Evolutionary conservation across 306 rosid genomes (phyloP).

Genomic region (Macrotyloma uniflorum): DNA sequence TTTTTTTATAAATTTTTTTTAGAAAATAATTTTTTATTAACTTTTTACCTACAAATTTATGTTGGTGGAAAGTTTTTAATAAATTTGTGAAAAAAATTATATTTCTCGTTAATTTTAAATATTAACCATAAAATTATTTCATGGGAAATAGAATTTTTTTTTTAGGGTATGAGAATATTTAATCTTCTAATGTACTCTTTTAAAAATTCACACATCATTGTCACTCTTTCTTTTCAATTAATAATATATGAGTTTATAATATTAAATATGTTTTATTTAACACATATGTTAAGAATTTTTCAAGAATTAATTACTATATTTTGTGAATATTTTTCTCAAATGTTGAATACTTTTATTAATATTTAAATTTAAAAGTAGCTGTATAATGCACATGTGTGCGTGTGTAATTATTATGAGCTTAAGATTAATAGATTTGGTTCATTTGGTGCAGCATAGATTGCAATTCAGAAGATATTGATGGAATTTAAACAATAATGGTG

Average conservation of each 20-base stretch:
- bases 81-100: too few relatives aligned
- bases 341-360: background rate
- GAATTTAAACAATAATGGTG: background rate
- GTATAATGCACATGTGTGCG: background rate
- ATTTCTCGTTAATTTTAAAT: too few relatives aligned
- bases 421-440: background rate
- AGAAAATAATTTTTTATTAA: too few relatives aligned
- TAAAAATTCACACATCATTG: background rate
- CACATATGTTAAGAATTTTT: background rate
- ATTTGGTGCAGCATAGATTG: background rate
- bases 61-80: too few relatives aligned
- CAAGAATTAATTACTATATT: background rate
- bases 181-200: background rate
- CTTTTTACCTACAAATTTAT: too few relatives aligned
- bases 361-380: background rate
- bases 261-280: background rate
- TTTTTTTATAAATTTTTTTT: too few relatives aligned
- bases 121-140: too few relatives aligned
- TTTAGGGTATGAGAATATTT: too few relatives aligned
- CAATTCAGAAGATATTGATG: background rate
- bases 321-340: background rate
- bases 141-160: too few relatives aligned
- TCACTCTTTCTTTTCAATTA: background rate
- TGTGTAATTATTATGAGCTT: background rate
- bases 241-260: background rate